Conservation (phyloP, 169 alveolate genomes). For the Theileria orientalis region DNA sequence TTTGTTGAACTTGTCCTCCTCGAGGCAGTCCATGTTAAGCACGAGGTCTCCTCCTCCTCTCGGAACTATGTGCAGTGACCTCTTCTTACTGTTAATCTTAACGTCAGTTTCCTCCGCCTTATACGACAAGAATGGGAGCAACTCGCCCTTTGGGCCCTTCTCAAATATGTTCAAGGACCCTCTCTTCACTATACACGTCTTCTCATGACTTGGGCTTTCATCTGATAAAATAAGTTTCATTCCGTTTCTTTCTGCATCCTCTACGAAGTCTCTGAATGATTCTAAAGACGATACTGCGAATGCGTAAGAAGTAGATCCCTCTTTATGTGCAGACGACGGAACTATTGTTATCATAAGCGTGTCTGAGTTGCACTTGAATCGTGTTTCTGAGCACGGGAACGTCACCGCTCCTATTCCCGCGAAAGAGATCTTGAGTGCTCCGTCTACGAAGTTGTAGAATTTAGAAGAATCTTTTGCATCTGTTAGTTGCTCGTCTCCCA, state of each 20-base stretch:
- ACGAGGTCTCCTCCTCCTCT: slow-evolving; percentile 25
- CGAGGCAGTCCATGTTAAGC: slow-evolving; percentile 70
- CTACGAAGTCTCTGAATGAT: too few relatives aligned
- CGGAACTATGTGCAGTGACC: slow-evolving; percentile 58
- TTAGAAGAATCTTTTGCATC: not conserved
- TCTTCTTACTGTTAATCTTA: slow-evolving; percentile 42
- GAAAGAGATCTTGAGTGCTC: slow-evolving; percentile 6
- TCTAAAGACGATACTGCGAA: too few relatives aligned
- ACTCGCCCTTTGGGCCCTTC: slow-evolving; percentile 51
- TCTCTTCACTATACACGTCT: slow-evolving; percentile 69
- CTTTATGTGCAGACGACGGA: too few relatives aligned
- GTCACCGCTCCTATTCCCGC: slow-evolving; percentile 17
- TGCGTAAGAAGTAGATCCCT: too few relatives aligned
- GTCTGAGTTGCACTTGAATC: too few relatives aligned
- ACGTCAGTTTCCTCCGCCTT: slow-evolving; percentile 60
- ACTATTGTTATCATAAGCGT: too few relatives aligned
- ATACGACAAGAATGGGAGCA: slow-evolving; percentile 71
- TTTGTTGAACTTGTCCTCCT: slow-evolving; percentile 65
- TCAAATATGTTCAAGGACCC: slow-evolving; percentile 65
- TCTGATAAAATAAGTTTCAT: not conserved
- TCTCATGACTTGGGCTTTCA: slow-evolving; percentile 27
- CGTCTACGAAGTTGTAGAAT: slow-evolving; percentile 35
- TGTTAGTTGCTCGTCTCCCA: not conserved
- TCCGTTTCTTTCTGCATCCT: too few relatives aligned
- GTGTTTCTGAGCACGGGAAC: not conserved